These are phyloP conservation scores for Pythium chondricola DNA, from an alignment of 352 stramenopile genomes.

Conservation along the genomic window DNA sequence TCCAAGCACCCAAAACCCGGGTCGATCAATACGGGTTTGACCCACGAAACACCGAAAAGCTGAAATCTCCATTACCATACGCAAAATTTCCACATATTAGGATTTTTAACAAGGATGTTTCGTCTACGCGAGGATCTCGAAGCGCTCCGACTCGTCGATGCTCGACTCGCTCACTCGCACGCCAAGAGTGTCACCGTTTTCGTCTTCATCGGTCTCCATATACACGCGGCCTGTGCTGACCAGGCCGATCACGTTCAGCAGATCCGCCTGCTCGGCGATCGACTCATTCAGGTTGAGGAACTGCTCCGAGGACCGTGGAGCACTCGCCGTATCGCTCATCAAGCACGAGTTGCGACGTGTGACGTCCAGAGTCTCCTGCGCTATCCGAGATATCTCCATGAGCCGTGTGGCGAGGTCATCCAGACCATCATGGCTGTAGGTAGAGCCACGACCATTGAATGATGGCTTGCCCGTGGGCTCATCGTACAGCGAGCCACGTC, in stretches of 20 bases:
- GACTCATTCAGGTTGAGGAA: conserved; percentile 69
- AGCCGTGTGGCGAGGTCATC: conserved; percentile 46
- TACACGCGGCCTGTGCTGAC: conserved; percentile 70
- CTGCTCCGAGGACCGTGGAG: conserved; percentile 54
- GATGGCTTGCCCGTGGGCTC: not conserved
- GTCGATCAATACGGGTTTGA: not conserved
- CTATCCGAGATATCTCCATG: conserved; percentile 55
- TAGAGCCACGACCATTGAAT: not conserved
- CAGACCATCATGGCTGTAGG: conserved; percentile 3
- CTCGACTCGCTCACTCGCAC: conserved; percentile 59
- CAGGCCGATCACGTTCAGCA: conserved; percentile 71
- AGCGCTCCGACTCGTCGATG: conserved; percentile 48
- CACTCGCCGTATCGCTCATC: conserved; percentile 73
- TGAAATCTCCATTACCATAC: no score
- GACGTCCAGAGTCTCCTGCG: conserved; percentile 55
- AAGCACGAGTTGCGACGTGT: conserved; percentile 68
- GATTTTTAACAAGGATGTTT: no score
- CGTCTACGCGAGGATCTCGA: conserved; percentile 51
- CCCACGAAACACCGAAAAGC: no score
- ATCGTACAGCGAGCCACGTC: conserved; percentile 3
- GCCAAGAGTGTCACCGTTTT: conserved; percentile 23
- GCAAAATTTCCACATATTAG: no score
- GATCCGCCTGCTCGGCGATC: conserved; percentile 64
- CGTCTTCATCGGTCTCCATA: conserved; percentile 53
- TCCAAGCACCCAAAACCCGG: no score